Percentiles rank a stretch among this genome's conserved stretches.
phyloP scores from a whole-genome alignment of 2,329 filamentous ascomycete species.

The Pseudocercospora eumusae region DNA sequence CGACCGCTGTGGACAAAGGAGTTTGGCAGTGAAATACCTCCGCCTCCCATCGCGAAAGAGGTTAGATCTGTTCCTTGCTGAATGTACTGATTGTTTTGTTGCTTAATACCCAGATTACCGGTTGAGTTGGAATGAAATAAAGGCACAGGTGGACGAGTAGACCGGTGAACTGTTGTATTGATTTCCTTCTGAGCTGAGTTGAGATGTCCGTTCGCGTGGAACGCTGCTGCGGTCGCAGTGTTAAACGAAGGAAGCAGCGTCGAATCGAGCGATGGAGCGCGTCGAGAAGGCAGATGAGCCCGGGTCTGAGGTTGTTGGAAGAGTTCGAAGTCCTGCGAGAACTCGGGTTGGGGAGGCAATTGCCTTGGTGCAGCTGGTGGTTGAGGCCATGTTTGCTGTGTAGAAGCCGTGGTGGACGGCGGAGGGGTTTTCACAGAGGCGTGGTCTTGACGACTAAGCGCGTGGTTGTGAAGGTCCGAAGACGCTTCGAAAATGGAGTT shows the following conservation, averaged over 20 bases:
- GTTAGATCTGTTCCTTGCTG: slow-evolving; percentile 36
- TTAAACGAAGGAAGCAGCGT: slow-evolving; percentile 61
- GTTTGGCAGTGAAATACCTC: slow-evolving; percentile 51
- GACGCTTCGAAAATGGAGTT: slow-evolving; percentile 36
- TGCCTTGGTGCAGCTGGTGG: slow-evolving; percentile 55
- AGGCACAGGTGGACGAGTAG: slow-evolving; percentile 65
- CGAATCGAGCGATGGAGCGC: slow-evolving; percentile 56
- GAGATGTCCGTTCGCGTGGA: slow-evolving; percentile 66
- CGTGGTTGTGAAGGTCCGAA: slow-evolving; percentile 41
- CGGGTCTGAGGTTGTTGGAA: slow-evolving; percentile 54
- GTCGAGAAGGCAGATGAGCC: slow-evolving; percentile 45
- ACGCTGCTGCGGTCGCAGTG: slow-evolving; percentile 48
- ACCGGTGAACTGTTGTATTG: slow-evolving; percentile 25
- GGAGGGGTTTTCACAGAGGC: slow-evolving; percentile 65
- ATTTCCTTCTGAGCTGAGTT: slow-evolving; percentile 32
- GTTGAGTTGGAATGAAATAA: slow-evolving; percentile 60
- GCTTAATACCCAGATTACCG: slow-evolving; percentile 30
- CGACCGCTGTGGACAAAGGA: slow-evolving; percentile 25
- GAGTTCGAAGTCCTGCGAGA: slow-evolving; percentile 73
- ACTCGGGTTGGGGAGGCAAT: slow-evolving; percentile 50
- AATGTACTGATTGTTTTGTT: slow-evolving; percentile 46
- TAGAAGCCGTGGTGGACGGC: slow-evolving; percentile 82
- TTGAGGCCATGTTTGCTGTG: slow-evolving; percentile 75
- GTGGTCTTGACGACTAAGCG: slow-evolving; percentile 38
- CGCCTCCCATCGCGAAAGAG: slow-evolving; percentile 55